A percentile compares a stretch with the other conserved stretches of the same genome.
These are phyloP conservation scores for Rhodotorula graminis DNA, from an alignment of 768 basidiomycete species.

Conservation along the genomic window DNA sequence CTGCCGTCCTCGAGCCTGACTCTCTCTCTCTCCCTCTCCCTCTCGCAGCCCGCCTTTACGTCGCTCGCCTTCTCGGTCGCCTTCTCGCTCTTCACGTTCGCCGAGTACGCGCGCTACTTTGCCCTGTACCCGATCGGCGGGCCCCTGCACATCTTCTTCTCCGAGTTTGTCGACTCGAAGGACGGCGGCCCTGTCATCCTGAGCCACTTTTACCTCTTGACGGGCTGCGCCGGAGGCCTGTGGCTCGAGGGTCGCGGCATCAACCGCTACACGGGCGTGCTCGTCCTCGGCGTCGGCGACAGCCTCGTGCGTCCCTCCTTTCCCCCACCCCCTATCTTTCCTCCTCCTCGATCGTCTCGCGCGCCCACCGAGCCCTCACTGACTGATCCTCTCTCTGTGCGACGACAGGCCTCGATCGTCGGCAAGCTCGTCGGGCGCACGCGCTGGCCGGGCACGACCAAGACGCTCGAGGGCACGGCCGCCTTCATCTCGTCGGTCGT, in stretches of 20 bases:
- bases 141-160: slow-evolving; percentile 88
- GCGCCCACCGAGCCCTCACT: neutral
- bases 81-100: slow-evolving; percentile 89
- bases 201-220: slow-evolving; percentile 94
- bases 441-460: slow-evolving; percentile 78
- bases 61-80: slow-evolving; percentile 91
- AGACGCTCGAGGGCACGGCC: slow-evolving; percentile 85
- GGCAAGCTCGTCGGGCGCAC: slow-evolving; percentile 76
- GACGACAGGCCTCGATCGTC: slow-evolving; percentile 76
- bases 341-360: too few species aligned
- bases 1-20: neutral
- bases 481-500: slow-evolving; percentile 74
- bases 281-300: slow-evolving; percentile 87
- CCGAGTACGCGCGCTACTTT: slow-evolving; percentile 97
- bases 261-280: slow-evolving; percentile 73
- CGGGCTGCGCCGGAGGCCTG: slow-evolving; percentile 85
- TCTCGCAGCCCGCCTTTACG: slow-evolving; percentile 80
- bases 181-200: slow-evolving; percentile 93
- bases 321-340: neutral
- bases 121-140: slow-evolving; percentile 95
- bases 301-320: slow-evolving; percentile 63
- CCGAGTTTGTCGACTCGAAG: slow-evolving; percentile 91
- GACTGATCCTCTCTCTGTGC: neutral
- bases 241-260: slow-evolving; percentile 87
- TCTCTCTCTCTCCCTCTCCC: slow-evolving; percentile 1